Percentiles rank a stretch among this genome's conserved stretches.
Conservation (phyloP, 2,329 filamentous ascomycete species). For the Exophiala sideris region DNA sequence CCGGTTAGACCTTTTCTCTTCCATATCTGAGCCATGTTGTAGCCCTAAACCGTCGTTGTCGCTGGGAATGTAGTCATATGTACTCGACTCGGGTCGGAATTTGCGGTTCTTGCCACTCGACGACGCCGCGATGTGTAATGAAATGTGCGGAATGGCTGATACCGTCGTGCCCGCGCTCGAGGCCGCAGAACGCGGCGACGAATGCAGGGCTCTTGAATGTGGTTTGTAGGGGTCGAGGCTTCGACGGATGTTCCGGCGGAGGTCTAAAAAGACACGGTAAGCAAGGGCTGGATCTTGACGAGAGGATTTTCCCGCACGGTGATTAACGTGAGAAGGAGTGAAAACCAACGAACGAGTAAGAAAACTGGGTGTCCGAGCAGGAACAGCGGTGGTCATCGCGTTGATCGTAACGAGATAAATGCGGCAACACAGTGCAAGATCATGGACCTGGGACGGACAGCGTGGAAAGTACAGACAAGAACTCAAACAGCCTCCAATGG, state of each 20-base stretch:
- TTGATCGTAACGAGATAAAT: background rate
- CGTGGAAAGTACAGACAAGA: too few species aligned
- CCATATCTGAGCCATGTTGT: slow-evolving; percentile 40
- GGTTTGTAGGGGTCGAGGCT: slow-evolving; percentile 20
- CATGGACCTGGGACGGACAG: too few species aligned
- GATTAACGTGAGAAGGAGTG: slow-evolving; percentile 19
- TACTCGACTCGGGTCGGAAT: slow-evolving; percentile 65
- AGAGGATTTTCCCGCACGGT: slow-evolving; percentile 27
- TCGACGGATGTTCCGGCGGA: slow-evolving; percentile 21
- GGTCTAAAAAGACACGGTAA: slow-evolving; percentile 25
- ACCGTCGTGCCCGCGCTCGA: background rate
- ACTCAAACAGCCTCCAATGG: too few species aligned
- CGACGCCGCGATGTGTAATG: slow-evolving; percentile 70
- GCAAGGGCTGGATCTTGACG: slow-evolving; percentile 24
- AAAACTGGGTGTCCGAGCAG: slow-evolving; percentile 16
- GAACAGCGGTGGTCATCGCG: slow-evolving; percentile 18
- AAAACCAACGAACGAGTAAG: slow-evolving; percentile 23
- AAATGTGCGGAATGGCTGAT: slow-evolving; percentile 44
- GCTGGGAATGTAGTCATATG: slow-evolving; percentile 67
- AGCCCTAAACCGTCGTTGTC: slow-evolving; percentile 37
- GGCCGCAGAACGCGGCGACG: slow-evolving; percentile 10
- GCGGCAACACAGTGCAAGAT: too few species aligned
- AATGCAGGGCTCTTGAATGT: slow-evolving; percentile 11
- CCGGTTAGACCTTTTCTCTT: slow-evolving; percentile 59
- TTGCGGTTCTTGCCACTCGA: slow-evolving; percentile 69